These are phyloP conservation scores for Nicotiana undulata DNA, from an alignment of 257 asterid species.

Conservation along the genomic window DNA sequence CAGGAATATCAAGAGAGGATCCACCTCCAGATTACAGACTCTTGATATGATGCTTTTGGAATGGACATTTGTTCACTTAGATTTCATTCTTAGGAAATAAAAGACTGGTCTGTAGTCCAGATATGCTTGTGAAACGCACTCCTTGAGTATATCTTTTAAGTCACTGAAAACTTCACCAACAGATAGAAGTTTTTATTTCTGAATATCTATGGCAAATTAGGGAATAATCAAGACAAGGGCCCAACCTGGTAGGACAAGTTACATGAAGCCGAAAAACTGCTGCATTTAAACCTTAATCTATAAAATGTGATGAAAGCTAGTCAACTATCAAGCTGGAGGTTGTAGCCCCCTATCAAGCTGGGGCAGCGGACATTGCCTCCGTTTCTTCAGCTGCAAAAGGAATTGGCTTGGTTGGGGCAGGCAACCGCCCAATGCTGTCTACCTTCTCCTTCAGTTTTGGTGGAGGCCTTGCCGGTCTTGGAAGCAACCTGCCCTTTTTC, in stretches of 20 bases:
- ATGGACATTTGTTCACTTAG: no score
- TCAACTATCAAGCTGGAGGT: constrained; percentile 9
- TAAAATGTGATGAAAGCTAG: background rate
- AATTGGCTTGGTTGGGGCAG: constrained; percentile 87
- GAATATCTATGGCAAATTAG: background rate
- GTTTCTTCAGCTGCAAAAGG: constrained; percentile 52
- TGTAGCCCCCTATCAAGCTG: constrained; percentile 14
- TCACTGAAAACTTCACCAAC: background rate
- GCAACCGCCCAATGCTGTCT: constrained; percentile 84
- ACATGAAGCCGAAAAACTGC: background rate
- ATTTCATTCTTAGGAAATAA: background rate
- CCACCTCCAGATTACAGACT: no score
- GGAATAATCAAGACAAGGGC: background rate
- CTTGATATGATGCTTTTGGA: background rate
- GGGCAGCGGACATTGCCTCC: constrained; percentile 30
- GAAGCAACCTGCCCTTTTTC: constrained; percentile 90
- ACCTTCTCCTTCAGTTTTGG: constrained; percentile 78
- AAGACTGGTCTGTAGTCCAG: background rate
- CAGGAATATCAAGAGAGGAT: no score
- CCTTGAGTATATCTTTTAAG: background rate
- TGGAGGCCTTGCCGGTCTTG: constrained; percentile 89
- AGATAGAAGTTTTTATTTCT: no score
- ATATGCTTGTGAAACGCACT: no score
- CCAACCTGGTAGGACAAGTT: background rate
- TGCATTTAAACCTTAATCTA: background rate